These are phyloP conservation scores for Marasmius oreades DNA, from an alignment of 1,284 basidiomycete genomes.

Conservation along the genomic window DNA sequence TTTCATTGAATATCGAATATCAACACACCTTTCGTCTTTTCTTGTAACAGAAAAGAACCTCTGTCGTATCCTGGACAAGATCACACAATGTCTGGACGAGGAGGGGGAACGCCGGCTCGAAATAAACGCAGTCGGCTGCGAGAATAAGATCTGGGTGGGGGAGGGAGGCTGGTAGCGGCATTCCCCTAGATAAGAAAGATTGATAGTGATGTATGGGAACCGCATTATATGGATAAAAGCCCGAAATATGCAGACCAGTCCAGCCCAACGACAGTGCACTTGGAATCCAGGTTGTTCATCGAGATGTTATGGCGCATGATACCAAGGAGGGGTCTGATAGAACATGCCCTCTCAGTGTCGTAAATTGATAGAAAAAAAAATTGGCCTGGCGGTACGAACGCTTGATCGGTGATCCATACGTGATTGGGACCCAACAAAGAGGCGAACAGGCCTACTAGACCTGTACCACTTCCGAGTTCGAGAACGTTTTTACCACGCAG, in stretches of 20 bases:
- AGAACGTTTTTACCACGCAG: constrained; percentile 60
- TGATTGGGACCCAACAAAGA: constrained; percentile 58
- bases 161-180: constrained; percentile 40
- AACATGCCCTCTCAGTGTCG: constrained; percentile 9
- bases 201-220: constrained; percentile 21
- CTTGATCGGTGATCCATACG: constrained; percentile 87
- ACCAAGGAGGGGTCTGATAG: constrained; percentile 60
- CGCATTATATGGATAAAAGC: constrained; percentile 25
- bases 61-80: constrained; percentile 52
- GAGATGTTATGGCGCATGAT: constrained; percentile 73
- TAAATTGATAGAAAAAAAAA: constrained; percentile 19
- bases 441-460: constrained; percentile 84
- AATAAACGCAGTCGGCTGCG: constrained; percentile 93
- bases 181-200: constrained; percentile 45
- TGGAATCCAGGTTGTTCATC: constrained; percentile 55
- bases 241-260: constrained; percentile 58
- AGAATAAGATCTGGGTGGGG: constrained; percentile 66
- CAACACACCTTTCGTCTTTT: constrained; percentile 79
- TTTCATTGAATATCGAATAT: neutral
- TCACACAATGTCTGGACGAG: constrained; percentile 78
- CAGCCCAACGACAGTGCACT: constrained; percentile 63
- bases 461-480: constrained; percentile 89
- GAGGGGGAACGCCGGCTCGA: constrained; percentile 90
- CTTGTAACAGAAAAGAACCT: constrained; percentile 90
- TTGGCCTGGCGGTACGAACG: constrained; percentile 46